A percentile compares a stretch with the other conserved stretches of the same genome.
Conservation (phyloP, 2,329 filamentous ascomycete genomes). For the Fusarium anthophilum region DNA sequence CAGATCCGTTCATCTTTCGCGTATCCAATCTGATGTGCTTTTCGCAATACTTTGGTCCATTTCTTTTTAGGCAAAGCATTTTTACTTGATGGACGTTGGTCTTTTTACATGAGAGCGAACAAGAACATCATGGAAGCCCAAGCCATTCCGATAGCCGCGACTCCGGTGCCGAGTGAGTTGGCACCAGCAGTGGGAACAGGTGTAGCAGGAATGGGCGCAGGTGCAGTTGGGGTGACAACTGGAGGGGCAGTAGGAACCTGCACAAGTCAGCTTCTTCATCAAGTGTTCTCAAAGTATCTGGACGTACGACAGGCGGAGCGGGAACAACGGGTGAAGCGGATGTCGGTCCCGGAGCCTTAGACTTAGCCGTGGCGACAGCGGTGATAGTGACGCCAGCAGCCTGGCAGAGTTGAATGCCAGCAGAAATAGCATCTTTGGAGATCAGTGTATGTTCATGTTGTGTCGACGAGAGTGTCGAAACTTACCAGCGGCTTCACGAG, state of each 20-base stretch:
- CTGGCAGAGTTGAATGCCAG: neutral
- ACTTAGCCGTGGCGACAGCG: neutral
- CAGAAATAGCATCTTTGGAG: neutral
- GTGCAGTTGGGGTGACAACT: neutral
- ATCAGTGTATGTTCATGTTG: accelerated
- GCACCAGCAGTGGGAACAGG: conserved; percentile 22
- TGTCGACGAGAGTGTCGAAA: accelerated
- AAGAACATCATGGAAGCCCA: neutral
- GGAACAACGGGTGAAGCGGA: neutral
- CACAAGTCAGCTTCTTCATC: neutral
- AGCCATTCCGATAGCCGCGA: neutral
- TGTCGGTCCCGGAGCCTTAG: neutral
- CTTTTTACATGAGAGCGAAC: neutral
- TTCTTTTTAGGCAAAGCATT: no score
- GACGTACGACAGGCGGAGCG: conserved; percentile 4
- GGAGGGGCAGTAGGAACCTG: neutral
- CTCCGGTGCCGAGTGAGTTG: neutral
- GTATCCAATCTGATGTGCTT: neutral
- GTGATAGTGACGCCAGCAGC: conserved; percentile 4
- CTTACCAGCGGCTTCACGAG: conserved; percentile 8
- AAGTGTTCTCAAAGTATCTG: neutral
- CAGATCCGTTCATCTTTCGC: neutral
- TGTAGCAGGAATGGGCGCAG: neutral
- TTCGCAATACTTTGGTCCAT: no score
- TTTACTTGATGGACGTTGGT: neutral